Evolutionary conservation across 768 basidiomycete species (phyloP).

Genomic region (Mycena floridula): DNA sequence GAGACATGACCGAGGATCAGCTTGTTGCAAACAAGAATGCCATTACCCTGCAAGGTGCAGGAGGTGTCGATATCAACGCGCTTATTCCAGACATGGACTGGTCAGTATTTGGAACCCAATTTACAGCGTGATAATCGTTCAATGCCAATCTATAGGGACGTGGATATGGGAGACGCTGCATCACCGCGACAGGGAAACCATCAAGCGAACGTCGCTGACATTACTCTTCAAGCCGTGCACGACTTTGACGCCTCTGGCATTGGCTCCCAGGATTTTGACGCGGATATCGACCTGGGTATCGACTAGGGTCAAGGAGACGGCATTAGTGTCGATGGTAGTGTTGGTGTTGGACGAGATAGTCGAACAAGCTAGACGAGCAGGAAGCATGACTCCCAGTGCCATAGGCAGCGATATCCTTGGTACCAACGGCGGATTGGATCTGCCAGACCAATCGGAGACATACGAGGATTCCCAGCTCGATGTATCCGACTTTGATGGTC

Average conservation of each 20-base stretch:
- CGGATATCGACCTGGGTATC: constrained; percentile 67
- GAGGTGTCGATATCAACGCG: constrained; percentile 74
- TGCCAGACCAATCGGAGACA: constrained; percentile 47
- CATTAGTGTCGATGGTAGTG: constrained; percentile 52
- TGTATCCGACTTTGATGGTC: constrained; percentile 32
- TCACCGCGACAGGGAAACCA: constrained; percentile 68
- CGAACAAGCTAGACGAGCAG: constrained; percentile 66
- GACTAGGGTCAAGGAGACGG: constrained; percentile 68
- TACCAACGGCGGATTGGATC: constrained; percentile 56
- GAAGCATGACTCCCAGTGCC: constrained; percentile 55
- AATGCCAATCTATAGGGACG: constrained; percentile 46
- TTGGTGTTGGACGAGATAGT: constrained; percentile 74
- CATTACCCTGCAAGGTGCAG: constrained; percentile 75
- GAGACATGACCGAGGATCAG: constrained; percentile 95
- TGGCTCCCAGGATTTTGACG: constrained; percentile 72
- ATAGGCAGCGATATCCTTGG: constrained; percentile 50
- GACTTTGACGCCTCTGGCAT: constrained; percentile 69
- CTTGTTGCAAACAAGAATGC: constrained; percentile 80
- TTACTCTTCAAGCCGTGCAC: constrained; percentile 74
- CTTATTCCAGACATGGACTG: constrained; percentile 80
- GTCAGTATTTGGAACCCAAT: constrained; percentile 39
- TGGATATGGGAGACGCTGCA: constrained; percentile 69
- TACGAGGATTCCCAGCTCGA: constrained; percentile 72
- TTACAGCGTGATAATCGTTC: constrained; percentile 9
- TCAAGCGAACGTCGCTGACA: constrained; percentile 80